These are phyloP conservation scores for Backusella macrospora DNA, from an alignment of 192 early-diverging fungal genomes.

Conservation along the genomic window DNA sequence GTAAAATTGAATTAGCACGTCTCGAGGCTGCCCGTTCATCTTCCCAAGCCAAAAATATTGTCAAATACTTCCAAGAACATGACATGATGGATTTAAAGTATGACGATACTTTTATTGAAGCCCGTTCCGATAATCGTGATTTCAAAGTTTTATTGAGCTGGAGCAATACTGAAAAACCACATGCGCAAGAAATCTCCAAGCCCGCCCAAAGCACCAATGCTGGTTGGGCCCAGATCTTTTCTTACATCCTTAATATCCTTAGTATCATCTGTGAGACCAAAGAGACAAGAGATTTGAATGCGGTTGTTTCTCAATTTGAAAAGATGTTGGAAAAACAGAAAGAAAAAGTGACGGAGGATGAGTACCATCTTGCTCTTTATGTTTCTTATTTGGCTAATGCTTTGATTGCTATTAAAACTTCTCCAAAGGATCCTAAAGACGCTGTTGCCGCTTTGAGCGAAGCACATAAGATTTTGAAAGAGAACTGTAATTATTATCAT, in stretches of 20 bases:
- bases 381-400: conserved; percentile 24
- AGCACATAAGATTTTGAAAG: neutral
- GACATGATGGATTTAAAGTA: conserved; percentile 57
- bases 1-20: conserved; percentile 65
- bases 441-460: conserved; percentile 4
- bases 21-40: conserved; percentile 60
- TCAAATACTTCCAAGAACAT: conserved; percentile 58
- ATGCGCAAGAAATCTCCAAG: conserved; percentile 46
- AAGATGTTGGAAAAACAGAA: neutral
- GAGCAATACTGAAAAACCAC: conserved; percentile 36
- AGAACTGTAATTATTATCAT: conserved; percentile 12
- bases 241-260: conserved; percentile 42
- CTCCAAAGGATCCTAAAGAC: conserved; percentile 15
- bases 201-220: conserved; percentile 43
- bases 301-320: conserved; percentile 22
- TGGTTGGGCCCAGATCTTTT: conserved; percentile 12
- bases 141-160: conserved; percentile 64
- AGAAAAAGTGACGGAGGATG: conserved; percentile 12
- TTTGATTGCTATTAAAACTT: conserved; percentile 16
- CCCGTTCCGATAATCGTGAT: conserved; percentile 75
- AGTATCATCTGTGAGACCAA: conserved; percentile 34
- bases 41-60: conserved; percentile 48
- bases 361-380: conserved; percentile 18
- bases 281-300: conserved; percentile 4
- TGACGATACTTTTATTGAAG: conserved; percentile 50